Conservation (phyloP, 2,329 filamentous ascomycete genomes). For the Biscogniauxia marginata region DNA sequence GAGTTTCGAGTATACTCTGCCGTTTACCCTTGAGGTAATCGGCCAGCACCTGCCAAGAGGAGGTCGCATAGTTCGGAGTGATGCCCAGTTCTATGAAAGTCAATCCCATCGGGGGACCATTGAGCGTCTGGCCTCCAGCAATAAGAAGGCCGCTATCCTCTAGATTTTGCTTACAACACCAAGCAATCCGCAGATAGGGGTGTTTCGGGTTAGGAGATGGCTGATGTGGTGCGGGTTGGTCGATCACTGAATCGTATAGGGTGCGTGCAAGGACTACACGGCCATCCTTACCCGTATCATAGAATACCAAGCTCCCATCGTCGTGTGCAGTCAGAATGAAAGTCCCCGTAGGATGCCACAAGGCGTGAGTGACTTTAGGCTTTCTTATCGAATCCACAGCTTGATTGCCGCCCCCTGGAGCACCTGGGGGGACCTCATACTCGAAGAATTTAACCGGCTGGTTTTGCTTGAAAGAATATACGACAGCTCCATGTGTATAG, state of each 20-base stretch:
- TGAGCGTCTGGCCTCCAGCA: conserved; percentile 72
- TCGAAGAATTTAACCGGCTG: conserved; percentile 75
- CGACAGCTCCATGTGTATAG: conserved; percentile 83
- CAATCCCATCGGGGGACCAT: conserved; percentile 69
- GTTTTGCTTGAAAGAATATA: conserved; percentile 95
- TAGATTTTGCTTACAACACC: conserved; percentile 92
- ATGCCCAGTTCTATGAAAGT: conserved; percentile 87
- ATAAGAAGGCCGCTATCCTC: conserved; percentile 90
- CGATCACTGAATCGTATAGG: conserved; percentile 69
- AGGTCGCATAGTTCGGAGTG: conserved; percentile 88
- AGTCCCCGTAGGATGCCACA: conserved; percentile 94
- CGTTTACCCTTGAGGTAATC: conserved; percentile 78
- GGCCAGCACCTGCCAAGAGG: conserved; percentile 79
- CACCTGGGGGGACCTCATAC: conserved; percentile 77
- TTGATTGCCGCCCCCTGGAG: conserved; percentile 75
- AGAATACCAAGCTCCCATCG: conserved; percentile 88
- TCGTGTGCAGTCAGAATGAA: conserved; percentile 86
- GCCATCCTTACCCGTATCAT: conserved; percentile 82
- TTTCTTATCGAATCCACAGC: conserved; percentile 61
- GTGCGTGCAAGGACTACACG: conserved; percentile 81
- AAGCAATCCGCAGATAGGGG: conserved; percentile 75
- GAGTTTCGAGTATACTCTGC: conserved; percentile 70
- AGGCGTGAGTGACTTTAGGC: conserved; percentile 75
- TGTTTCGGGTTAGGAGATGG: conserved; percentile 62
- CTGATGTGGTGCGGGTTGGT: conserved; percentile 58